These are phyloP conservation scores for Phanerochaete carnosa DNA, from an alignment of 768 basidiomycete genomes.

Conservation along the genomic window DNA sequence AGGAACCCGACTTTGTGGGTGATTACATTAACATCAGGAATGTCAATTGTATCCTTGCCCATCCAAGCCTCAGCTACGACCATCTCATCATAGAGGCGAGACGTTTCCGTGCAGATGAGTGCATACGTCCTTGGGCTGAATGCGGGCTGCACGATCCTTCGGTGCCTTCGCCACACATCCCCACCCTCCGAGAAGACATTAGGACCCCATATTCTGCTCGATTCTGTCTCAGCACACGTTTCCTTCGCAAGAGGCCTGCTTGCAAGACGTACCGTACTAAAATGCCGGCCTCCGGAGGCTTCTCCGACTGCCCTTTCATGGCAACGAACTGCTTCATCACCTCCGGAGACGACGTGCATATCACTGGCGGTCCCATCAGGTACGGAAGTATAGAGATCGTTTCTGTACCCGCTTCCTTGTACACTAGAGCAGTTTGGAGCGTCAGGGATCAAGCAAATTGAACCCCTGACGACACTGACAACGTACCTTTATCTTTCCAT, in stretches of 20 bases:
- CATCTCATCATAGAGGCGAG: conserved; percentile 1
- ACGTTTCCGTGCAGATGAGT: background rate
- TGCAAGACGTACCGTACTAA: background rate
- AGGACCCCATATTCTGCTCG: background rate
- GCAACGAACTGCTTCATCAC: background rate
- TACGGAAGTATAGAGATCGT: background rate
- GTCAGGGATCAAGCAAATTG: too few species aligned
- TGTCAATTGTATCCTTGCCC: background rate
- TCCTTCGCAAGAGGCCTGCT: background rate
- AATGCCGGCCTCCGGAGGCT: background rate
- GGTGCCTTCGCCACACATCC: background rate
- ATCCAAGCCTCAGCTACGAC: background rate
- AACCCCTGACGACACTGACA: background rate
- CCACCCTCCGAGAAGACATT: background rate
- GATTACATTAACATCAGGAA: background rate
- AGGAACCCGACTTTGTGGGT: background rate
- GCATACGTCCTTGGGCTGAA: background rate
- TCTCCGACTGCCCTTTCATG: background rate
- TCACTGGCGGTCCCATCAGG: background rate
- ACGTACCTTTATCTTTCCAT: background rate
- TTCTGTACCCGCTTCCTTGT: background rate
- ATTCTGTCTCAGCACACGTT: background rate
- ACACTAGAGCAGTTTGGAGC: background rate
- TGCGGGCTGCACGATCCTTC: background rate
- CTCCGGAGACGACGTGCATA: background rate